Evolutionary conservation across 495 filamentous ascomycete species (phyloP).

Genomic region (Podospora anserina): DNA sequence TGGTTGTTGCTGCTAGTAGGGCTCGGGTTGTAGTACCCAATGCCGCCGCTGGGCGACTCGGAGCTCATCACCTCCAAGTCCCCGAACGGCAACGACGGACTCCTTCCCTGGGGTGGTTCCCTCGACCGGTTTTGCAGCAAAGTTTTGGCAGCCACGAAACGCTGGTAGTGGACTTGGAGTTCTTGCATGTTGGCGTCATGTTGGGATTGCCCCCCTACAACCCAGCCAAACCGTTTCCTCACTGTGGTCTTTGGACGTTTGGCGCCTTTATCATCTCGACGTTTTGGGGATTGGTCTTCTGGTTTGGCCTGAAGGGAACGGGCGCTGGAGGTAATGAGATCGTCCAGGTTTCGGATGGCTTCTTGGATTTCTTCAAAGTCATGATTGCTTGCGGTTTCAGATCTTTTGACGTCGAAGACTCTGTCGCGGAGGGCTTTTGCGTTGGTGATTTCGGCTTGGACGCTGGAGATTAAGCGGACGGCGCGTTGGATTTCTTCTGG

Average conservation of each 20-base stretch:
- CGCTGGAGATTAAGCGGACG: background rate
- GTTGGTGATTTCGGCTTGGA: background rate
- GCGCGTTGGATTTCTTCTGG: background rate
- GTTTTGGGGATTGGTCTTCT: background rate
- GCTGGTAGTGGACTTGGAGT: background rate
- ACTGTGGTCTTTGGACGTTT: background rate
- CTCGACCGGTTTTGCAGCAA: background rate
- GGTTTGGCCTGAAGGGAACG: background rate
- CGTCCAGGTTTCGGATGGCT: background rate
- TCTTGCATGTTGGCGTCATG: background rate
- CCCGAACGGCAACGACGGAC: background rate
- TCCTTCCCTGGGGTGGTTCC: background rate
- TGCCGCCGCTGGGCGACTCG: background rate
- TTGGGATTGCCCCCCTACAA: background rate
- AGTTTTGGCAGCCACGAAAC: background rate
- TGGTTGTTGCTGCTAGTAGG: background rate
- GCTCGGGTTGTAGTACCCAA: background rate
- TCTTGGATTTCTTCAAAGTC: background rate
- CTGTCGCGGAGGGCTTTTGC: constrained; percentile 1
- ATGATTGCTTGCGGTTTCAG: background rate
- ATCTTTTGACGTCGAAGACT: background rate
- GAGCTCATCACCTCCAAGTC: background rate
- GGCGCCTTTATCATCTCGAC: background rate
- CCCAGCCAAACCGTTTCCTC: background rate
- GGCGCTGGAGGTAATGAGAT: background rate